Percentiles rank a stretch among this genome's conserved stretches.
These are phyloP conservation scores for Paramecium sonneborni DNA, from an alignment of 73 alveolate species.

Conservation along the genomic window DNA sequence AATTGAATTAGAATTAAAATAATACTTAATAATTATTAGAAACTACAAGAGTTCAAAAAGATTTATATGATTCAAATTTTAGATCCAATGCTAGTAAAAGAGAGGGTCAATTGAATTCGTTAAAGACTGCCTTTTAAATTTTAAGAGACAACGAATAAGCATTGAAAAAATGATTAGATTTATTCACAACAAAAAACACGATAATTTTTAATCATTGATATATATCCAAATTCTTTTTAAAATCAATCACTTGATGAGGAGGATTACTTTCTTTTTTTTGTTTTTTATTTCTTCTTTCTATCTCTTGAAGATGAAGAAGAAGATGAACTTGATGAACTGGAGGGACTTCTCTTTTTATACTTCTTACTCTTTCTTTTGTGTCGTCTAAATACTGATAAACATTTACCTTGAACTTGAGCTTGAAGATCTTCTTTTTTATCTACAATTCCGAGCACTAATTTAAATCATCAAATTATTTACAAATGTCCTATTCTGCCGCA, in stretches of 20 bases:
- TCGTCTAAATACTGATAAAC: neutral
- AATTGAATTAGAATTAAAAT: neutral
- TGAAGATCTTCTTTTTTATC: constrained; percentile 42
- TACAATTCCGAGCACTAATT: constrained; percentile 46
- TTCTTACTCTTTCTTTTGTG: constrained; percentile 20
- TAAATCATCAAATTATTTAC: neutral
- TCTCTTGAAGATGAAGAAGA: constrained; percentile 52
- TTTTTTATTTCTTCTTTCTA: neutral
- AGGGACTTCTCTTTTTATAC: constrained; percentile 8
- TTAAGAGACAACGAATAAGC: constrained; percentile 24
- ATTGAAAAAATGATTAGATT: constrained; percentile 53
- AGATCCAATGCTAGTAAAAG: constrained; percentile 7
- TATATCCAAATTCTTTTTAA: constrained; percentile 12
- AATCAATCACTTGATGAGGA: constrained; percentile 50
- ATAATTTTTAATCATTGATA: constrained; percentile 12
- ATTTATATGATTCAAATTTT: constrained; percentile 16
- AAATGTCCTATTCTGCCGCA: constrained; percentile 42
- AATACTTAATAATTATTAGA: constrained; percentile 1
- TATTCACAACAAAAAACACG: constrained; percentile 16
- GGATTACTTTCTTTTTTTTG: neutral
- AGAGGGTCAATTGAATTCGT: constrained; percentile 10
- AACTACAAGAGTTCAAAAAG: constrained; percentile 28
- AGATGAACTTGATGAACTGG: constrained; percentile 32
- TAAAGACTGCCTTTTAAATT: constrained; percentile 19
- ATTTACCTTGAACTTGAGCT: constrained; percentile 20